Evolutionary conservation across 352 stramenopile genomes (phyloP), one percentile per base, ranked within the genome.

Genomic region (Bremia lactucae): DNA sequence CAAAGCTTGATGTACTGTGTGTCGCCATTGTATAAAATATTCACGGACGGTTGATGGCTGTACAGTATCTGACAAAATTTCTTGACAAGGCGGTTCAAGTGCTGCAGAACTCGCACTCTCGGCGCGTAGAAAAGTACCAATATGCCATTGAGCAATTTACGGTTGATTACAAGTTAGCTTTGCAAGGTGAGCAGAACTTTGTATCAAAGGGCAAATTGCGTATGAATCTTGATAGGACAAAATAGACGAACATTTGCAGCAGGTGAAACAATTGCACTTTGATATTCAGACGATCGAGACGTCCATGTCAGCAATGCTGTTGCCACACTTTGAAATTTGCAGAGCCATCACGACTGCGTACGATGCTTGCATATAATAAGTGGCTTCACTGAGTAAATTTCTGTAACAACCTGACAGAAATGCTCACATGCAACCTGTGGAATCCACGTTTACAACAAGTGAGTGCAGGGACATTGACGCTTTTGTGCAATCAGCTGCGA

Each of bases 271-370:
- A 29, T 28, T 80, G 2, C 54, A 55, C 10, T 59, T 53, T 36
- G 64, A 71, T 16, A 59, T 76, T 16, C 16, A 55, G 15, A 50
- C 46, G 1, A 69, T 82, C 33, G 68, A 81, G 42, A 62, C 50
- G 35, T 67, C 64, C 37, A 69, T 74, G 49, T 44, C 46, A 6
- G 68, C 38, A 28, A 72, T 84, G 68, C 46, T 84, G 20, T 25
- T 62, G 15, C 61, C 61, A 0, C 72, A 84, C 26, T 52, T 76
- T 31, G 68, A 80, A 21, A 73, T 76, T 35, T 80, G 66, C 38
- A 51, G 49, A 7, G 76, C 72, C 0, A 81, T 84, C 42, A 57
- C 52, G 6, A 76, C 59, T 19, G 68, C 72, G 72, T 84, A 60
- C 26, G 56, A 35, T 29, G 9, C 5, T n/a, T n/a, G 5, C 8